Conservation (phyloP, 208 protist genomes). For the Trypanosoma vivax region DNA sequence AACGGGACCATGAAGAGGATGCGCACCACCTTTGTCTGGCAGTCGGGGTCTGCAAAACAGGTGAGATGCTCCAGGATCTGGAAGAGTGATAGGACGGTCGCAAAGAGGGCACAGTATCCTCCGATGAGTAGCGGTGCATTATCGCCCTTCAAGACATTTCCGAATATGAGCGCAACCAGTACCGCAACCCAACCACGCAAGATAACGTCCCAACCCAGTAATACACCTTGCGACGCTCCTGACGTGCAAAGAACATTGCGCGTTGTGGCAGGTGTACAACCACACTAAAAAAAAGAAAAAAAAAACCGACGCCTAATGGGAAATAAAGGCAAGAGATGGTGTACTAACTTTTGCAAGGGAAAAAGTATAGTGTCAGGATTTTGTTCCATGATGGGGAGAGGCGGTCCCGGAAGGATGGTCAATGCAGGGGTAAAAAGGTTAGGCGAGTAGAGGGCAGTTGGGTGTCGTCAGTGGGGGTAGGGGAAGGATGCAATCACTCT, state of each 20-base stretch:
- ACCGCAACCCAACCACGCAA: conserved; percentile 62
- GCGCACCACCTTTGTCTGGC: conserved; percentile 88
- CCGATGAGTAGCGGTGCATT: conserved; percentile 73
- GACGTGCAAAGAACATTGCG: conserved; percentile 2
- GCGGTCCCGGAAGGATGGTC: no score
- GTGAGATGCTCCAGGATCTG: conserved; percentile 89
- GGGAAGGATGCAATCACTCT: no score
- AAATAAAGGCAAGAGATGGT: no score
- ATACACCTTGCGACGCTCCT: conserved; percentile 73
- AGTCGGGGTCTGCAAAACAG: conserved; percentile 85
- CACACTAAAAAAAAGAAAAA: no score
- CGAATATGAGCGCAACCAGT: conserved; percentile 54
- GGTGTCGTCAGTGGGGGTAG: no score
- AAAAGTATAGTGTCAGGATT: no score
- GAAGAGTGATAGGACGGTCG: conserved; percentile 78
- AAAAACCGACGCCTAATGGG: no score
- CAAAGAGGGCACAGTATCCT: conserved; percentile 87
- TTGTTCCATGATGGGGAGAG: no score
- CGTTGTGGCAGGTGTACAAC: no score
- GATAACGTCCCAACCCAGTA: conserved; percentile 80
- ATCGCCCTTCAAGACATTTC: conserved; percentile 32
- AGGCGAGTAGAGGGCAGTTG: no score
- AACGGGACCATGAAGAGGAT: conserved; percentile 93
- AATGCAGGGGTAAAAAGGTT: no score
- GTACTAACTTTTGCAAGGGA: no score